Percentiles rank a stretch among this genome's conserved stretches.
Evolutionary conservation across 352 stramenopile species (phyloP).

Genomic region (Pythium scleroteichum): DNA sequence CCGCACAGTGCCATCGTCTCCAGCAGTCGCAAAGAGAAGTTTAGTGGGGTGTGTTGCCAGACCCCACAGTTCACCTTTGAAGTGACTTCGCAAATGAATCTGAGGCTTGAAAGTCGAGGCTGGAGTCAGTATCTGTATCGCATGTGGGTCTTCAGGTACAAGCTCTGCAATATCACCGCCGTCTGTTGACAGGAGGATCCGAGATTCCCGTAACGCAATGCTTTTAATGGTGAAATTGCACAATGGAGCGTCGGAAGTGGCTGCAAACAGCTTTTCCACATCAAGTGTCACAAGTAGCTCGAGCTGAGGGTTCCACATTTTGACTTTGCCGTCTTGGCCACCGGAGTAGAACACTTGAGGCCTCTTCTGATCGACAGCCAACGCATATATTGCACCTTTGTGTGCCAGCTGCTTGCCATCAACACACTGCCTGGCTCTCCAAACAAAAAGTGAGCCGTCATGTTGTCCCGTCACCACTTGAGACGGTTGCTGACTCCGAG

Average conservation of each 20-base stretch:
- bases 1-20: constrained; percentile 75
- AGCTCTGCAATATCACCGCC: constrained; percentile 89
- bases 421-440: constrained; percentile 69
- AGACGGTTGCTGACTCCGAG: constrained; percentile 22
- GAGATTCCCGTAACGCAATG: constrained; percentile 54
- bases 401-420: constrained; percentile 50
- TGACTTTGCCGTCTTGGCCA: constrained; percentile 59
- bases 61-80: constrained; percentile 67
- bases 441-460: constrained; percentile 73
- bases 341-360: constrained; percentile 60
- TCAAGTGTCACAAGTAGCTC: constrained; percentile 49
- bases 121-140: background rate
- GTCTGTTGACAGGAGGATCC: constrained; percentile 82
- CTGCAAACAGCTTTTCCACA: constrained; percentile 33
- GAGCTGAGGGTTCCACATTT: constrained; percentile 56
- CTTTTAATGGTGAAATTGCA: constrained; percentile 52
- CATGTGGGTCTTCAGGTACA: constrained; percentile 28
- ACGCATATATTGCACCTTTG: constrained; percentile 40
- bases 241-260: background rate
- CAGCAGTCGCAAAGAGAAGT: constrained; percentile 70
- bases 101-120: constrained; percentile 29
- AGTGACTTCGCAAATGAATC: constrained; percentile 61
- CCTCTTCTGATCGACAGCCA: constrained; percentile 45
- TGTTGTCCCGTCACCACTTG: constrained; percentile 64
- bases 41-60: constrained; percentile 76